A percentile compares a stretch with the other conserved stretches of the same genome.
These are phyloP conservation scores for Pugionium cornutum DNA, from an alignment of 345 rosid species.

Conservation along the genomic window DNA sequence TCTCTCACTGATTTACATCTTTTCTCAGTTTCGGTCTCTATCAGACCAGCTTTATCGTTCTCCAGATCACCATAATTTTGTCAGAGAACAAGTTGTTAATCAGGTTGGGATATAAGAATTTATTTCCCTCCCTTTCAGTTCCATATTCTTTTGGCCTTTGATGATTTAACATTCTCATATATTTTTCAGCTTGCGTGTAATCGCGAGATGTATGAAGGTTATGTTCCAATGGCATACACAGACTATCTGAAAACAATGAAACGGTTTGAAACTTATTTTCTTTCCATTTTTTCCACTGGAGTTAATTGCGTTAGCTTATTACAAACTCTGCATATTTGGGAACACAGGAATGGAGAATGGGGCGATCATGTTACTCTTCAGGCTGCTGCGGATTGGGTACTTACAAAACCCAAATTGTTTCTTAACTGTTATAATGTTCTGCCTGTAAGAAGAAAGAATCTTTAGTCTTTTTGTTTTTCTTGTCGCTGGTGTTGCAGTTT, in stretches of 20 bases:
- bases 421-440: not conserved
- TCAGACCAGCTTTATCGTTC: constrained; percentile 91
- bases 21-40: constrained; percentile 71
- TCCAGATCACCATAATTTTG: constrained; percentile 66
- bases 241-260: constrained; percentile 73
- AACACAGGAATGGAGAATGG: constrained; percentile 46
- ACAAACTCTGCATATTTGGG: not conserved
- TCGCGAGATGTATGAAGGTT: constrained; percentile 63
- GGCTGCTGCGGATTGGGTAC: constrained; percentile 45
- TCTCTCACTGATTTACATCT: constrained; percentile 16
- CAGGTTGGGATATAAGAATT: constrained; percentile 52
- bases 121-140: not conserved
- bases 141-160: not conserved
- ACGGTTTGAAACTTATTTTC: constrained; percentile 40
- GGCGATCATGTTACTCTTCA: constrained; percentile 49
- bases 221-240: constrained; percentile 66
- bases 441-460: not conserved
- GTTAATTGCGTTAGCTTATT: constrained; percentile 6
- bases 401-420: not conserved
- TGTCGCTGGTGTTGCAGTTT: constrained; percentile 52
- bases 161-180: constrained; percentile 1
- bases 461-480: not conserved
- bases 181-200: constrained; percentile 40
- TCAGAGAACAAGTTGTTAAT: constrained; percentile 65
- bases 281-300: not conserved